These are phyloP conservation scores for Kodamaea neixiangensis DNA, from an alignment of 805 yeast genomes.

Conservation along the genomic window DNA sequence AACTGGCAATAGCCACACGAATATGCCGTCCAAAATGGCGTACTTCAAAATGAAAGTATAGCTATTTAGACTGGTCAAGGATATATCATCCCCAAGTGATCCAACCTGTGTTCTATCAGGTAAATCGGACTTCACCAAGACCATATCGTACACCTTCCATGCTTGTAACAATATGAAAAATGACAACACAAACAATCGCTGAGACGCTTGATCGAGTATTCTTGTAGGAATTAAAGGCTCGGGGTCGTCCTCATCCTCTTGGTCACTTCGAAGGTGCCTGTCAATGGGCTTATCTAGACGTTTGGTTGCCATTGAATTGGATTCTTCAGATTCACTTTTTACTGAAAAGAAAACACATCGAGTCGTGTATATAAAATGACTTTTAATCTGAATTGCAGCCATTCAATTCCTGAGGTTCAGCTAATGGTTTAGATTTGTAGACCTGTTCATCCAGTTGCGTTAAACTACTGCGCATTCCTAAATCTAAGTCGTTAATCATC, in stretches of 20 bases:
- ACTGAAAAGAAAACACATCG: constrained; percentile 3
- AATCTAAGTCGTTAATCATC: too few species aligned
- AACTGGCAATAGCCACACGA: constrained; percentile 69
- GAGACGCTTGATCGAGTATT: constrained; percentile 73
- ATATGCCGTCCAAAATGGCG: constrained; percentile 68
- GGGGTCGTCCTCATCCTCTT: constrained; percentile 9
- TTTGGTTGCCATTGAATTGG: neutral
- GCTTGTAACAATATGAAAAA: constrained; percentile 75
- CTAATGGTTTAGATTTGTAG: too few species aligned
- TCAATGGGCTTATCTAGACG: constrained; percentile 1
- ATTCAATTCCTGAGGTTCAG: too few species aligned
- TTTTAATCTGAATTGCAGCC: constrained; percentile 2
- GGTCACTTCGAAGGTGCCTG: neutral
- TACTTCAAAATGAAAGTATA: constrained; percentile 70
- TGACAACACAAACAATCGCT: constrained; percentile 66
- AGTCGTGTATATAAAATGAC: neutral
- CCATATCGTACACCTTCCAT: constrained; percentile 77
- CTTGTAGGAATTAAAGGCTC: constrained; percentile 57
- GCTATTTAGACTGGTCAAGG: constrained; percentile 46
- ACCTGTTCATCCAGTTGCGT: too few species aligned
- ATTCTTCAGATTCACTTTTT: neutral
- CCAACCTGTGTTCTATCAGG: constrained; percentile 11
- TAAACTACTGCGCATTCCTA: too few species aligned
- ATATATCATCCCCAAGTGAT: constrained; percentile 26
- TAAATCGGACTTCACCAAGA: constrained; percentile 52